Evolutionary conservation across 1,139 yeast species (phyloP).

Genomic region (Meyerozyma guilliermondii): DNA sequence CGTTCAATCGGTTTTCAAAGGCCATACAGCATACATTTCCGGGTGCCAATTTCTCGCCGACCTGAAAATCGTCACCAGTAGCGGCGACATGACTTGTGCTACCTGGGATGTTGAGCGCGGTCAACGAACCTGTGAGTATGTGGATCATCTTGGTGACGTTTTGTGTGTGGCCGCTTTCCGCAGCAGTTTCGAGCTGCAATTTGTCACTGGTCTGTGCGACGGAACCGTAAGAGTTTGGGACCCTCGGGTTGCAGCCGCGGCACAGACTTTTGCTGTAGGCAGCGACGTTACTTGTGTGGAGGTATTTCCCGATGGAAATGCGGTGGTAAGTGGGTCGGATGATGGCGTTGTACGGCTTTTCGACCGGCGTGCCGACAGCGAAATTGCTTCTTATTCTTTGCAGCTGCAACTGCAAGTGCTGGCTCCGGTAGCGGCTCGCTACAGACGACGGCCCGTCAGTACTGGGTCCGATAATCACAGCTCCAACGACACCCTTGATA

Average conservation of each 20-base stretch:
- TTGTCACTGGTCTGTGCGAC: conserved; percentile 74
- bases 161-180: conserved; percentile 44
- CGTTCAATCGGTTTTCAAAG: conserved; percentile 50
- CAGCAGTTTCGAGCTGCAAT: conserved; percentile 19
- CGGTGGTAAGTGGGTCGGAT: conserved; percentile 71
- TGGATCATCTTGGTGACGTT: conserved; percentile 82
- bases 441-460: not conserved
- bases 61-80: conserved; percentile 57
- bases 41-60: conserved; percentile 61
- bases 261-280: conserved; percentile 57
- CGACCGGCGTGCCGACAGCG: conserved; percentile 77
- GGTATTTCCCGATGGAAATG: conserved; percentile 66
- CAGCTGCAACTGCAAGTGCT: conserved; percentile 8
- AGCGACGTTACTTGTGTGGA: conserved; percentile 64
- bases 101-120: conserved; percentile 77
- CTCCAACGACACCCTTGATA: conserved; percentile 36
- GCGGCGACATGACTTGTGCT: conserved; percentile 80
- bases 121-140: conserved; percentile 47
- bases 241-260: conserved; percentile 46
- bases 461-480: not conserved
- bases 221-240: conserved; percentile 76
- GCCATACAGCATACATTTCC: conserved; percentile 80
- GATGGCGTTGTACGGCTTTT: conserved; percentile 70
- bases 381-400: conserved; percentile 50
- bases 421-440: not conserved